Base-by-base conservation (phyloP, 1,284 basidiomycete species). In the Leccinum pachyderme region DNA sequence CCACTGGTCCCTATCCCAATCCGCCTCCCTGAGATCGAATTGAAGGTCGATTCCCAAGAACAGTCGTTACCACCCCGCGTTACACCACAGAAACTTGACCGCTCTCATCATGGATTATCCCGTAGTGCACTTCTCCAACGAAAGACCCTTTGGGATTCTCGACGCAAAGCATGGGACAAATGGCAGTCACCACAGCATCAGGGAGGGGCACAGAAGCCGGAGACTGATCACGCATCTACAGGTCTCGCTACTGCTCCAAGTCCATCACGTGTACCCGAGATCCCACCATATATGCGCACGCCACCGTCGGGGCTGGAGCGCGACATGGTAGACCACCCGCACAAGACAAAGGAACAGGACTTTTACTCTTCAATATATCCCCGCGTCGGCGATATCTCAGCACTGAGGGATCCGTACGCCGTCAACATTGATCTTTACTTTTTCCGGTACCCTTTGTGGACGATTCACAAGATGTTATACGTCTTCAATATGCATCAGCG, bases 391-490 rank as follows among this genome's bases (percentile, higher is more conserved):
- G 84, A 87, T 60, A 68, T 88, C 27, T 64, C 73, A 0, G 75
- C 79, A 1, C 66, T 89, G 33, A 78, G 78, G 32, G 82, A 87
- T 63, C 77, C 80, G 0, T 80, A 79, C 60, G 76, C 76, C 52
- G 76, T 73, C 57, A 72, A 78, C 49, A 72, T 82, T 47, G 87
- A 89, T 67, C 78, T 80, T 11, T 80, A 72, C 58, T 86, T 87
- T 63, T 76, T 77, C 56, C 73, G 69, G 39, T 73, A 83, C 61
- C 81, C 82, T 0, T 63, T 81, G 32, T 86, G 85, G 78, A 85
- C 82, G n/a, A 81, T 88, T 63, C 71, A 75, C 47, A 87, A 87
- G 73, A 78, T 77, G 29, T 63, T 88, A 27, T 88, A 79, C 72
- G 75, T 83, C 64, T 77, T 78, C 59, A 80, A 84, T 61, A 69